A percentile compares a stretch with the other conserved stretches of the same genome.
These are phyloP conservation scores for Metrosideros polymorpha DNA, from an alignment of 441 rosid species.

Conservation along the genomic window DNA sequence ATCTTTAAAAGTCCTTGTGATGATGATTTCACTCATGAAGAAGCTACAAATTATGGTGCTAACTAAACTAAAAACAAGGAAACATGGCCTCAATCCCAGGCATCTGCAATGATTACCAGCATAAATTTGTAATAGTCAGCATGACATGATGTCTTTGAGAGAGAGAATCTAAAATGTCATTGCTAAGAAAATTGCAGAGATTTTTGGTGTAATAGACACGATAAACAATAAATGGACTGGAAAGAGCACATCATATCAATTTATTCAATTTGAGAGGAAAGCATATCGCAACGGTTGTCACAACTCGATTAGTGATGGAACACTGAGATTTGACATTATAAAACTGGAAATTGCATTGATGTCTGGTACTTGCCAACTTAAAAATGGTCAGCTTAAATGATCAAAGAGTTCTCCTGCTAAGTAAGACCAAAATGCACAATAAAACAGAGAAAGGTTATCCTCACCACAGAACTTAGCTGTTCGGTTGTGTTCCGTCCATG, in stretches of 20 bases:
- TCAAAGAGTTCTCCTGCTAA: background rate
- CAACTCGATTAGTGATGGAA: background rate
- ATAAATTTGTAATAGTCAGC: background rate
- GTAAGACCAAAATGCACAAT: background rate
- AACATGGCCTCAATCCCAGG: background rate
- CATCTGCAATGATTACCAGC: background rate
- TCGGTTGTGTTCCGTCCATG: slow-evolving; percentile 48
- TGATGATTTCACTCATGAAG: background rate
- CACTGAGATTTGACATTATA: background rate
- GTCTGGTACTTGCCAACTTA: background rate
- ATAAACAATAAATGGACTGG: background rate
- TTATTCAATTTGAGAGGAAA: background rate
- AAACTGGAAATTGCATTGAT: background rate
- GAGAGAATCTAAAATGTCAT: background rate
- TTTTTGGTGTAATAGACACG: background rate
- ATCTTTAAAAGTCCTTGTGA: background rate
- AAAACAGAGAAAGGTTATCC: background rate
- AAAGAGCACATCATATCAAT: background rate
- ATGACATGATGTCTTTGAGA: background rate
- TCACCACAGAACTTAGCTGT: slow-evolving; percentile 12
- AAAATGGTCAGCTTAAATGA: background rate
- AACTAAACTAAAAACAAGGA: background rate
- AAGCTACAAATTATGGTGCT: background rate
- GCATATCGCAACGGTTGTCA: background rate
- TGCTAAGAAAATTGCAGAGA: background rate